Evolutionary conservation across 139 green algal genomes (phyloP), one percentile per base, ranked within the genome.

Genomic region (Deuterostichococcus epilithicus): DNA sequence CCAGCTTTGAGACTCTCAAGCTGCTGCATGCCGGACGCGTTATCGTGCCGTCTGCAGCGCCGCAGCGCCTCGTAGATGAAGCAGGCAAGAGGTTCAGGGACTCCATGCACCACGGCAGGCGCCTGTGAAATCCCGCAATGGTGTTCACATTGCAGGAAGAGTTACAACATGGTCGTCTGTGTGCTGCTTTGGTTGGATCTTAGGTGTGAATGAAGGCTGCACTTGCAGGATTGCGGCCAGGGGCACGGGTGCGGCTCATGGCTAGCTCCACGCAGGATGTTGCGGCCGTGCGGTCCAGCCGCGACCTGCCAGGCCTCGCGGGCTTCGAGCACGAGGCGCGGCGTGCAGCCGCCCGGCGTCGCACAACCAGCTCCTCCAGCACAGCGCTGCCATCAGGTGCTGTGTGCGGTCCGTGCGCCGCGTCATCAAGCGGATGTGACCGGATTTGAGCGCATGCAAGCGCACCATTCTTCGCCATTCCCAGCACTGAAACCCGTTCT

Each of bases 261-360:
- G 83, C 78, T 30, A 90, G 82, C 72, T 47, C 6, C 0, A 65
- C 68, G 2, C 68, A 63, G 1, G 87, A 86, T 5, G 66, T 92
- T 5, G 39, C 72, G 35, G 44, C 73, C 1, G 79, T 92, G 23
- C 72, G 63, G 28, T 45, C 66, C 1, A 68, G 68, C 20, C 35
- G 47, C 3, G 89, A 89, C 26, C 18, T 79, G 8, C 78, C 80
- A 18, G 58, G 78, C 23, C 42, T 89, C 13, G 37, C 76, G 0
- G 69, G 77, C 32, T 92, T 95, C 73, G 90, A 94, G 2, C 74
- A 91, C 33, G 91, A 95, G 73, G 66, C 83, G 26, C 45, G 73
- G 23, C 68, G 86, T 2, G 84, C 85, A 70, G 66, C 77, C 25
- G 42, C 69, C 1, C 63, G 86, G 20, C 73, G 76, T 44, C 45